phyloP scores from a whole-genome alignment of 495 filamentous ascomycete species.

The Tuber microsphaerosporum region DNA sequence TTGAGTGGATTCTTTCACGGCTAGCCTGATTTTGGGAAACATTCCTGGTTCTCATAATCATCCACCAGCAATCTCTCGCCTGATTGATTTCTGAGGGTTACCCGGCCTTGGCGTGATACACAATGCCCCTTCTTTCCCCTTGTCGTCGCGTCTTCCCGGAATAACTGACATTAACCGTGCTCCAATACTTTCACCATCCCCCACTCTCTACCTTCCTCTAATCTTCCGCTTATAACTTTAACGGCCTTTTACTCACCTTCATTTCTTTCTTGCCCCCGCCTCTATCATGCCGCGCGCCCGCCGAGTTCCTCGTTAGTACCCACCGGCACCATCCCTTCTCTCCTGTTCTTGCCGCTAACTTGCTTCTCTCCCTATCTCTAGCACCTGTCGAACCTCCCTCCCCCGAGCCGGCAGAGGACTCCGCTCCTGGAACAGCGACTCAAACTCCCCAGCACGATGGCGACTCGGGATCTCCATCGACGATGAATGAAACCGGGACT shows the following conservation, averaged over 20 bases:
- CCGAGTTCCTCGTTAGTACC: conserved; percentile 23
- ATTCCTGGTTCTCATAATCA: neutral
- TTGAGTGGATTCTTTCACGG: neutral
- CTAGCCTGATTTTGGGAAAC: neutral
- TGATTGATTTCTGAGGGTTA: neutral
- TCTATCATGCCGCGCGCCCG: conserved; percentile 29
- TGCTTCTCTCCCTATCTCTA: neutral
- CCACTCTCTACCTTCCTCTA: neutral
- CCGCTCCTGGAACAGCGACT: conserved; percentile 42
- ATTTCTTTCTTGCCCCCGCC: neutral
- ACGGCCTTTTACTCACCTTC: neutral
- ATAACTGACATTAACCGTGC: neutral
- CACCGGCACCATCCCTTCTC: neutral
- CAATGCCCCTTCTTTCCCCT: neutral
- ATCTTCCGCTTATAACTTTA: neutral
- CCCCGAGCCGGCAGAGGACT: conserved; percentile 45
- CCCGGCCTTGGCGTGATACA: neutral
- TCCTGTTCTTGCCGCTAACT: neutral
- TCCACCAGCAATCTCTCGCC: neutral
- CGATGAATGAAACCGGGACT: conserved; percentile 24
- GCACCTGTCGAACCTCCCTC: conserved; percentile 42
- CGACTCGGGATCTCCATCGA: conserved; percentile 24
- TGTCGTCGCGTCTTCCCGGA: neutral
- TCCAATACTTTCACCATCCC: neutral
- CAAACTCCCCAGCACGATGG: conserved; percentile 33